Percentiles rank a stretch among this genome's conserved stretches.
These are phyloP conservation scores for Stylonectria norvegica DNA, from an alignment of 2,329 filamentous ascomycete species.

Conservation along the genomic window DNA sequence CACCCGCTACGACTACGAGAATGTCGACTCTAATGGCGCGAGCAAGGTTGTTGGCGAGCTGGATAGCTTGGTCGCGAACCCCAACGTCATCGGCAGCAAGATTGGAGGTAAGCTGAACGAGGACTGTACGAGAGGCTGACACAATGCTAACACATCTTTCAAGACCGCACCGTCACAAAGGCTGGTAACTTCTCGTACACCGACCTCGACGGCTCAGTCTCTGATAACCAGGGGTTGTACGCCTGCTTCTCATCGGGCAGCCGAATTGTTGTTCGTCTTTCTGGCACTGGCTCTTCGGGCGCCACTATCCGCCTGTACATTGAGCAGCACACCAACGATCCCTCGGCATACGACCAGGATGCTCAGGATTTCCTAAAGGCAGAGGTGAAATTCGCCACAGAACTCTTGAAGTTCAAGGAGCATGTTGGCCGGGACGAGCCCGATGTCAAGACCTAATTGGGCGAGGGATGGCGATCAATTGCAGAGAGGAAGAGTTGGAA, in stretches of 20 bases:
- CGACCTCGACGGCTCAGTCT: slow-evolving; percentile 94
- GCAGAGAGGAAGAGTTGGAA: slow-evolving; percentile 19
- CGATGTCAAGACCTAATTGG: slow-evolving; percentile 82
- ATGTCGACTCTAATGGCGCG: slow-evolving; percentile 86
- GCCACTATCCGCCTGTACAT: slow-evolving; percentile 97
- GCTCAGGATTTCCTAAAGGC: slow-evolving; percentile 93
- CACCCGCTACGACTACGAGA: slow-evolving; percentile 97
- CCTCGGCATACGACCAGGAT: slow-evolving; percentile 72
- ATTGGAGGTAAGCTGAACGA: slow-evolving; percentile 57
- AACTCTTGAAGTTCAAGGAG: slow-evolving; percentile 89
- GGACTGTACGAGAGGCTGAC: background rate
- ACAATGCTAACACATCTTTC: slow-evolving; percentile 21
- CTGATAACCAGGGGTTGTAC: slow-evolving; percentile 93
- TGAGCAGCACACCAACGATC: slow-evolving; percentile 87
- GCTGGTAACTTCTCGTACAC: slow-evolving; percentile 98
- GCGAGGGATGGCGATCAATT: slow-evolving; percentile 1
- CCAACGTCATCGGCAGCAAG: slow-evolving; percentile 75
- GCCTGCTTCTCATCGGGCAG: slow-evolving; percentile 92
- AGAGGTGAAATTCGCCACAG: slow-evolving; percentile 80
- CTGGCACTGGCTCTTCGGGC: slow-evolving; percentile 90
- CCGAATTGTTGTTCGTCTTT: slow-evolving; percentile 90
- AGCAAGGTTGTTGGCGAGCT: slow-evolving; percentile 85
- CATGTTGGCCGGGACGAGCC: slow-evolving; percentile 89
- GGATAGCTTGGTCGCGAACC: slow-evolving; percentile 70
- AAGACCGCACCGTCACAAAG: slow-evolving; percentile 77